phyloP scores from a whole-genome alignment of 371 early-diverging fungal species.

The Syncephalastrum sp. region DNA sequence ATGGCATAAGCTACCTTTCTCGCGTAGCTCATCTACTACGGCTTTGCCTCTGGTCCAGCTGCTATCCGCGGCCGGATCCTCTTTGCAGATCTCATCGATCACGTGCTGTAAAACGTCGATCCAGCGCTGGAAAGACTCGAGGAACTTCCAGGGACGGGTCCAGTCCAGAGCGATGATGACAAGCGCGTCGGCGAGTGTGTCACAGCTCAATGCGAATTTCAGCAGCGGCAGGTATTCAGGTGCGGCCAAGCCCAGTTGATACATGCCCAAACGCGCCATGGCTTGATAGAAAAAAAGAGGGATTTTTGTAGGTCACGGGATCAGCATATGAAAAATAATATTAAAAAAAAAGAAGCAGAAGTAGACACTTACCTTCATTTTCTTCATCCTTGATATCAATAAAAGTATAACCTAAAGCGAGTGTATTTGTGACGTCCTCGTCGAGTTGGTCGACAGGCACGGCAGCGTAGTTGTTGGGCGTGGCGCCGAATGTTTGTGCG shows the following conservation, averaged over 20 bases:
- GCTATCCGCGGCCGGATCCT: constrained; percentile 49
- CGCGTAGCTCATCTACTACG: constrained; percentile 71
- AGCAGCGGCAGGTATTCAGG: constrained; percentile 73
- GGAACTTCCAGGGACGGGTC: constrained; percentile 88
- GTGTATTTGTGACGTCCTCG: constrained; percentile 65
- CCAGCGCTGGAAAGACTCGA: constrained; percentile 83
- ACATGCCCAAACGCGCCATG: constrained; percentile 83
- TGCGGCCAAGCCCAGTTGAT: constrained; percentile 79
- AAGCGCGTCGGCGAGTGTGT: constrained; percentile 64
- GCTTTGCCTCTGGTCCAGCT: constrained; percentile 69
- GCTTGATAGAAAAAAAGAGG: constrained; percentile 23
- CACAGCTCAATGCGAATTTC: constrained; percentile 70
- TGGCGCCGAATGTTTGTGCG: constrained; percentile 37
- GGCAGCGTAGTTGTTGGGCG: constrained; percentile 38
- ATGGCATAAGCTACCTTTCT: constrained; percentile 53
- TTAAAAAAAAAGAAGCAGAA: too few relatives aligned
- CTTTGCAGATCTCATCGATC: constrained; percentile 59
- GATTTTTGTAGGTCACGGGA: background rate
- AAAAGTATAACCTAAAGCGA: constrained; percentile 83
- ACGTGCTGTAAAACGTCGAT: constrained; percentile 68
- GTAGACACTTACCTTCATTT: constrained; percentile 57
- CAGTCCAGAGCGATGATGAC: constrained; percentile 88
- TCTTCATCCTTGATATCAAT: constrained; percentile 87
- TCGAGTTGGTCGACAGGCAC: constrained; percentile 55
- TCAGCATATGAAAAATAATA: background rate